phyloP scores from a whole-genome alignment of 805 yeast species.

The Metschnikowia picachoensis region DNA sequence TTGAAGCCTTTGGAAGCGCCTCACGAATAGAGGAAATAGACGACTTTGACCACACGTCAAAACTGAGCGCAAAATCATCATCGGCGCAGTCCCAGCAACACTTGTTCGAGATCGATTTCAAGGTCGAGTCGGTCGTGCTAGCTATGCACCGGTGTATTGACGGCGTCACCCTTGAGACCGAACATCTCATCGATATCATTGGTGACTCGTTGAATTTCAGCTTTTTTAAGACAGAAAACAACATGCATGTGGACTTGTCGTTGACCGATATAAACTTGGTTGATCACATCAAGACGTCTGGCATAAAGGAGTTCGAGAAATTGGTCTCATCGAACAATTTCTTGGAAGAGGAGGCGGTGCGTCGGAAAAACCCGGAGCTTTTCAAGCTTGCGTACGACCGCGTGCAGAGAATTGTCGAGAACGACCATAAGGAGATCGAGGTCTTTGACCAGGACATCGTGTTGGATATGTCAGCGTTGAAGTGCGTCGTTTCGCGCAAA shows the following conservation, averaged over 20 bases:
- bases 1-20: slow-evolving; percentile 30
- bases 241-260: slow-evolving; percentile 61
- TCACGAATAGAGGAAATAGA: slow-evolving; percentile 19
- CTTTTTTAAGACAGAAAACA: slow-evolving; percentile 56
- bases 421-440: slow-evolving; percentile 52
- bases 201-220: slow-evolving; percentile 61
- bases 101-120: slow-evolving; percentile 66
- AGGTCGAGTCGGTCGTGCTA: slow-evolving; percentile 58
- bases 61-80: background rate
- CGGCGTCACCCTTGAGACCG: slow-evolving; percentile 55
- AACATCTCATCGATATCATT: slow-evolving; percentile 65
- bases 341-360: slow-evolving; percentile 31
- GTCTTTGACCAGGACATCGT: slow-evolving; percentile 74
- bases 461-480: slow-evolving; percentile 73
- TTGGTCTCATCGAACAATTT: slow-evolving; percentile 62
- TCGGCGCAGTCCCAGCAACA: slow-evolving; percentile 45
- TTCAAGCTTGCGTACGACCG: slow-evolving; percentile 59
- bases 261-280: slow-evolving; percentile 66
- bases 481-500: slow-evolving; percentile 69
- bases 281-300: slow-evolving; percentile 66
- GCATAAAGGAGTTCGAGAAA: slow-evolving; percentile 60
- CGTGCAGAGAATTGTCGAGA: slow-evolving; percentile 54
- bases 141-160: slow-evolving; percentile 67
- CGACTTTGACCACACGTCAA: slow-evolving; percentile 12
- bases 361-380: slow-evolving; percentile 36